phyloP scores from a whole-genome alignment of 306 rosid genomes.

The Corylus avellana region DNA sequence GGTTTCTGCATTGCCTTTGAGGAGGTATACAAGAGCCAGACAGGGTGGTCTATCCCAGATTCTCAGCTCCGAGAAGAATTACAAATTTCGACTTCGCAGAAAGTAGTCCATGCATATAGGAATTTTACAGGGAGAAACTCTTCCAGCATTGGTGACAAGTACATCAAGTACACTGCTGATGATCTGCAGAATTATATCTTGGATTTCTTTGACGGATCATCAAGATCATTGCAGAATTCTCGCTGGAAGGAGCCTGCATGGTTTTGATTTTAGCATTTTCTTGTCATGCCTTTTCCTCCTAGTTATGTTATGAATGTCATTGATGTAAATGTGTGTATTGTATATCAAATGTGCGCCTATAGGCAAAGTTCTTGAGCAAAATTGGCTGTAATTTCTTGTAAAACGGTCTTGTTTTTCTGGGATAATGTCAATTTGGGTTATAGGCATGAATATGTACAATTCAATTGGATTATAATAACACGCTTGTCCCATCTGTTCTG shows the following conservation, averaged over 20 bases:
- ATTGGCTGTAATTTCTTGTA: background rate
- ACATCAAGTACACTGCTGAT: constrained; percentile 49
- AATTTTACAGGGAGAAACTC: constrained; percentile 37
- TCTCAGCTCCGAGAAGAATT: constrained; percentile 53
- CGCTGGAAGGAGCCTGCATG: constrained; percentile 31
- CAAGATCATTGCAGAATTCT: constrained; percentile 36
- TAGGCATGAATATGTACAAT: background rate
- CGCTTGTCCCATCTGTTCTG: background rate
- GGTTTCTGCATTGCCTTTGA: constrained; percentile 49
- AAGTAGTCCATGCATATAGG: constrained; percentile 57
- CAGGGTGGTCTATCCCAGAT: constrained; percentile 61
- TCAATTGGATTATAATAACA: background rate
- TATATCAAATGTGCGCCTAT: background rate
- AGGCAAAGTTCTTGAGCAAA: background rate
- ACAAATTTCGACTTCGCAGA: constrained; percentile 56
- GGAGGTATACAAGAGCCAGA: constrained; percentile 63
- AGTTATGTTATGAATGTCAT: background rate
- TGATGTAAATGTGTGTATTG: background rate
- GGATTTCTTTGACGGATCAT: constrained; percentile 61
- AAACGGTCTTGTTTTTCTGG: background rate
- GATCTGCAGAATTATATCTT: constrained; percentile 48
- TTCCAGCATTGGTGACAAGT: constrained; percentile 40
- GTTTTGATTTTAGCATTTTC: background rate
- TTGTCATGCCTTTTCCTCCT: background rate
- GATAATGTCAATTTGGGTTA: background rate